Evolutionary conservation across 78 protist species (phyloP).

Genomic region (Planoprotostelium fungivorum): DNA sequence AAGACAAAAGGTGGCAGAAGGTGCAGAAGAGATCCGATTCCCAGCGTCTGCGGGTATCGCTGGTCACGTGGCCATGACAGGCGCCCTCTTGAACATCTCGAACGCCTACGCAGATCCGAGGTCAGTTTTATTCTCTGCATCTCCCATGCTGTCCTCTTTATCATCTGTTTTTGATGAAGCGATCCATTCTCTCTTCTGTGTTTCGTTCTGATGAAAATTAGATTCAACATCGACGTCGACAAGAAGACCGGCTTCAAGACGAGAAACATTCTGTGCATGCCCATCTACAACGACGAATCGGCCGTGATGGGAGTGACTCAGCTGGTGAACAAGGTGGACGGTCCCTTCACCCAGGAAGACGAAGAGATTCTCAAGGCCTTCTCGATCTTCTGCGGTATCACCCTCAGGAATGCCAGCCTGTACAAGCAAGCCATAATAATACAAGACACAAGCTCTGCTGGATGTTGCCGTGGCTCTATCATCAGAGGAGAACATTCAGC

Average conservation of each 20-base stretch:
- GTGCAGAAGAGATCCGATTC: slow-evolving; percentile 4
- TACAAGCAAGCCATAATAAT: slow-evolving; percentile 5
- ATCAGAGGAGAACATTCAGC: slow-evolving; percentile 1
- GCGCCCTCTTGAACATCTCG: slow-evolving; percentile 4
- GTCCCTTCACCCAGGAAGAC: slow-evolving; percentile 14
- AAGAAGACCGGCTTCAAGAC: slow-evolving; percentile 8
- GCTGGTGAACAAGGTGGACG: slow-evolving; percentile 16
- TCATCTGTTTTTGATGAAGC: too few species aligned
- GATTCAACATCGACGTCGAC: slow-evolving; percentile 35
- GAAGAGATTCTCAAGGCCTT: slow-evolving; percentile 21
- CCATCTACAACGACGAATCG: slow-evolving; percentile 8
- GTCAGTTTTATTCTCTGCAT: too few species aligned
- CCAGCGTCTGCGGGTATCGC: slow-evolving; percentile 7
- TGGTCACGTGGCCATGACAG: slow-evolving; percentile 26
- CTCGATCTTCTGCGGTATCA: slow-evolving; percentile 15
- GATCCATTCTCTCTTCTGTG: too few species aligned
- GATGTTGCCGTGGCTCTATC: slow-evolving; percentile 9
- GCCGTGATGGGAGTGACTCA: slow-evolving; percentile 28
- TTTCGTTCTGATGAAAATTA: too few species aligned
- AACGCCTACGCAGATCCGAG: slow-evolving; percentile 26
- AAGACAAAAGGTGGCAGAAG: slow-evolving; percentile 14
- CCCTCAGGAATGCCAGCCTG: slow-evolving; percentile 7
- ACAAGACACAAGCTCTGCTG: slow-evolving; percentile 1
- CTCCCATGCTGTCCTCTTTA: too few species aligned
- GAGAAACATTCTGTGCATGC: slow-evolving; percentile 15